These are phyloP conservation scores for Wickerhamiella cacticola DNA, from an alignment of 805 yeast genomes.

Conservation along the genomic window DNA sequence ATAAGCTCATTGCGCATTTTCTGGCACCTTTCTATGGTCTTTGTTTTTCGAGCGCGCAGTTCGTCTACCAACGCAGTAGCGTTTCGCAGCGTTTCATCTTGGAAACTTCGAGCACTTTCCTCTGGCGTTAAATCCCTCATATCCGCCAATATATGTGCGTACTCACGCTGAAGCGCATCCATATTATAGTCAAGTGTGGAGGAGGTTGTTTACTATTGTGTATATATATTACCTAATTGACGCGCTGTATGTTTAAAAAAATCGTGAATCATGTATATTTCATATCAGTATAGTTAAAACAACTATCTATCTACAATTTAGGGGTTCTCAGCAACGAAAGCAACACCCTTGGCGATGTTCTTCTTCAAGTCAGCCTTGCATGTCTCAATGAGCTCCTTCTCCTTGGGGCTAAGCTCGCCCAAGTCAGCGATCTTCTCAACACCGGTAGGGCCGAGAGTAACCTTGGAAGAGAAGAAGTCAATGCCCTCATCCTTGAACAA, in stretches of 20 bases:
- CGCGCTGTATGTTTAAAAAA: too few species aligned
- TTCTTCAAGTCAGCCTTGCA: conserved; percentile 78
- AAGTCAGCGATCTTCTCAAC: conserved; percentile 67
- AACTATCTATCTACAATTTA: conserved; percentile 16
- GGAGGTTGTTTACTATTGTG: background rate
- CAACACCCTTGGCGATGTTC: conserved; percentile 87
- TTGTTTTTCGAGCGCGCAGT: background rate
- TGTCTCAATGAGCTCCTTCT: conserved; percentile 67
- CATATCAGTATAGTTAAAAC: too few species aligned
- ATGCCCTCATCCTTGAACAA: conserved; percentile 80
- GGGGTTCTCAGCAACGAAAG: conserved; percentile 46
- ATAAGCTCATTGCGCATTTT: background rate
- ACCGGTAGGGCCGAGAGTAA: conserved; percentile 88
- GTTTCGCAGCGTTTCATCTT: background rate
- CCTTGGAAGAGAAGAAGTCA: conserved; percentile 91
- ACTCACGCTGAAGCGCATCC: background rate
- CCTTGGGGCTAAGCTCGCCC: conserved; percentile 64
- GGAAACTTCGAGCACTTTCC: background rate
- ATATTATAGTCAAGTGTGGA: too few species aligned
- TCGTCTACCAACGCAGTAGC: background rate
- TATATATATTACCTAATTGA: background rate
- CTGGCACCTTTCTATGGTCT: background rate
- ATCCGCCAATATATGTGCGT: background rate
- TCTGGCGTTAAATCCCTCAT: background rate
- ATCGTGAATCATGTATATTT: too few species aligned